Percentiles rank a stretch among this genome's conserved stretches.
phyloP scores from a whole-genome alignment of 2,329 filamentous ascomycete species.

The Diaporthe vexans region DNA sequence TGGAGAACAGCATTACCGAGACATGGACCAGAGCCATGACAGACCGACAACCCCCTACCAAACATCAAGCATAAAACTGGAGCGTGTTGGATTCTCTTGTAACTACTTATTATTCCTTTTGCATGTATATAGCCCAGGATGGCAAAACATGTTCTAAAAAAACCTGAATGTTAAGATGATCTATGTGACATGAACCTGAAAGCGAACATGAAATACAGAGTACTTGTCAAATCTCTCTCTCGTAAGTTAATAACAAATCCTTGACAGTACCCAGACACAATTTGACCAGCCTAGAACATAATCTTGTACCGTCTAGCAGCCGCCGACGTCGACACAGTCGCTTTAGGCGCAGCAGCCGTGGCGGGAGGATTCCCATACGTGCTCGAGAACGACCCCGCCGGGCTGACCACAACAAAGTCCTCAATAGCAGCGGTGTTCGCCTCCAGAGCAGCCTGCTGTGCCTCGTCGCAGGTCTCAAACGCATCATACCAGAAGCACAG shows the following conservation, averaged over 20 bases:
- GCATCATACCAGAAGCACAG: slow-evolving; percentile 60
- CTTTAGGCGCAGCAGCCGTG: background rate
- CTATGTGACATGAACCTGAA: background rate
- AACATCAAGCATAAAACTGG: slow-evolving; percentile 27
- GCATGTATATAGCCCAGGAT: slow-evolving; percentile 38
- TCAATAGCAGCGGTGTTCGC: slow-evolving; percentile 61
- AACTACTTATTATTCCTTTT: slow-evolving; percentile 25
- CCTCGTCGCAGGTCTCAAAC: slow-evolving; percentile 54
- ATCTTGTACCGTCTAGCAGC: background rate
- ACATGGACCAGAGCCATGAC: slow-evolving; percentile 5
- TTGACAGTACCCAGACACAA: background rate
- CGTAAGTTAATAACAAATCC: background rate
- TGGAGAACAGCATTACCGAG: background rate
- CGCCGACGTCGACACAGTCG: slow-evolving; percentile 11
- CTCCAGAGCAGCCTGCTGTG: slow-evolving; percentile 57
- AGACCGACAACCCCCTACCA: slow-evolving; percentile 12
- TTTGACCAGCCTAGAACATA: background rate
- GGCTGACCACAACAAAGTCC: slow-evolving; percentile 57
- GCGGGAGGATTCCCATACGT: slow-evolving; percentile 34
- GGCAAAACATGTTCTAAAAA: slow-evolving; percentile 23
- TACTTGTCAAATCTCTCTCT: no score
- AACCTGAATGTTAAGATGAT: background rate
- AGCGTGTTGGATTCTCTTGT: slow-evolving; percentile 28
- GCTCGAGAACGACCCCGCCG: slow-evolving; percentile 11
- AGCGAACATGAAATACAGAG: background rate